Conservation (phyloP, 495 filamentous ascomycete species). For the Tuber aestivum region DNA sequence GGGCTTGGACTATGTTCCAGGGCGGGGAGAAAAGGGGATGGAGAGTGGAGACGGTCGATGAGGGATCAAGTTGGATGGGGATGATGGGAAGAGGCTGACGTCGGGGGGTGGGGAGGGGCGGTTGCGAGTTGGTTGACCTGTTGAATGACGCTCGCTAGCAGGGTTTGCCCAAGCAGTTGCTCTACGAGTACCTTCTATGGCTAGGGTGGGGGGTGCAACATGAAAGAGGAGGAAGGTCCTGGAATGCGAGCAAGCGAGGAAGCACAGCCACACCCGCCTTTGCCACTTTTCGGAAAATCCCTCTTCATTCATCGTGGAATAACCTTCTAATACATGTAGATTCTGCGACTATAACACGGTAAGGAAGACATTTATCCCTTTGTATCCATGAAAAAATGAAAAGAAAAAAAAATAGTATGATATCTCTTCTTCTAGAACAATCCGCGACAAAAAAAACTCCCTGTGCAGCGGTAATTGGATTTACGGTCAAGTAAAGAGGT, state of each 20-base stretch:
- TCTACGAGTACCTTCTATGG: not conserved
- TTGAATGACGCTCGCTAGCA: not conserved
- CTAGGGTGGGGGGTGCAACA: not conserved
- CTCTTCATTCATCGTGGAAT: not conserved
- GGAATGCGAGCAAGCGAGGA: not conserved
- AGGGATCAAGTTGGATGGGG: not conserved
- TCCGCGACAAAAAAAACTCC: not conserved
- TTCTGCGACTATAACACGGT: not conserved
- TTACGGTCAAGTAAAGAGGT: not conserved
- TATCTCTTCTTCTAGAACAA: not conserved
- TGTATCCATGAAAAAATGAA: not conserved
- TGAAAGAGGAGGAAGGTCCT: not conserved
- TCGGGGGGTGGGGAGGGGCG: not conserved
- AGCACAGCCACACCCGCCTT: not conserved
- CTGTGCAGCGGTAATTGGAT: not conserved
- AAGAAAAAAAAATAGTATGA: no score
- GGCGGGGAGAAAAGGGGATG: not conserved
- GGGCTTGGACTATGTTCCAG: not conserved
- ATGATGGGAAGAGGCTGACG: not conserved
- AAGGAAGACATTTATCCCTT: not conserved
- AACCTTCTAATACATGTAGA: not conserved
- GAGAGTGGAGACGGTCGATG: not conserved
- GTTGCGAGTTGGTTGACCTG: not conserved
- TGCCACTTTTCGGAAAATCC: not conserved
- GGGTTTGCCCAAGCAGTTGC: not conserved